A percentile compares a stretch with the other conserved stretches of the same genome.
Evolutionary conservation across 2,329 filamentous ascomycete genomes (phyloP).

Genomic region (Aspergillus aculeatinus): DNA sequence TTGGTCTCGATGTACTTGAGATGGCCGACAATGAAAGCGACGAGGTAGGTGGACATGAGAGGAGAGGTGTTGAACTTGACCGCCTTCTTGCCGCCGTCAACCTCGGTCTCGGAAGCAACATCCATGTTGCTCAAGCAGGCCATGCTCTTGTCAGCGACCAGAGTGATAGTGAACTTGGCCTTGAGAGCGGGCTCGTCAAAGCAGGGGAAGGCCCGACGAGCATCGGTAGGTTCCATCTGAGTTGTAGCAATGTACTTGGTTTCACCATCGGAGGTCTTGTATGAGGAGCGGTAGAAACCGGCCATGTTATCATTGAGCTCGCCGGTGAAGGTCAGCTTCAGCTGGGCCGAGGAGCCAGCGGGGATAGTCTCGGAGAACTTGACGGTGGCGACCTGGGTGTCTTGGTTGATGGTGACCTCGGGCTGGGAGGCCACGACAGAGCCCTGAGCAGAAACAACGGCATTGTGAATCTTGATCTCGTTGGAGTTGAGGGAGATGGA

Average conservation of each 20-base stretch:
- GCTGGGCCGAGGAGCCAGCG: constrained; percentile 73
- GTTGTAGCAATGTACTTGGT: constrained; percentile 83
- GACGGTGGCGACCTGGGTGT: constrained; percentile 78
- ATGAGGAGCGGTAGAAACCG: constrained; percentile 94
- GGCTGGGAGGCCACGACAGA: constrained; percentile 61
- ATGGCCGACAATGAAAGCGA: constrained; percentile 92
- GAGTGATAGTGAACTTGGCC: constrained; percentile 85
- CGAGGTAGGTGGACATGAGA: constrained; percentile 91
- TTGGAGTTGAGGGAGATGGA: constrained; percentile 85
- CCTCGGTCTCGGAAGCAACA: constrained; percentile 73
- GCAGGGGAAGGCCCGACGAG: constrained; percentile 87
- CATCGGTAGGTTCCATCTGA: constrained; percentile 96
- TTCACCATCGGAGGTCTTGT: constrained; percentile 76
- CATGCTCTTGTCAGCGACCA: constrained; percentile 84
- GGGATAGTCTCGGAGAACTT: constrained; percentile 71
- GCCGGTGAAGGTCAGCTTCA: constrained; percentile 76
- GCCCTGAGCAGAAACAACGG: constrained; percentile 63
- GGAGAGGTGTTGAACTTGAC: constrained; percentile 92
- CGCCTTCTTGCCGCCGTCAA: constrained; percentile 72
- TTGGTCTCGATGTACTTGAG: constrained; percentile 92
- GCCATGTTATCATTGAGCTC: constrained; percentile 92
- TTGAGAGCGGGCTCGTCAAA: constrained; percentile 96
- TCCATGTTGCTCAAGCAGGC: constrained; percentile 98
- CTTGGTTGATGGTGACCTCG: constrained; percentile 70
- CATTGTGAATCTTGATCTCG: constrained; percentile 78